Evolutionary conservation across 495 filamentous ascomycete species (phyloP).

Genomic region (Annulohypoxylon moriforme): DNA sequence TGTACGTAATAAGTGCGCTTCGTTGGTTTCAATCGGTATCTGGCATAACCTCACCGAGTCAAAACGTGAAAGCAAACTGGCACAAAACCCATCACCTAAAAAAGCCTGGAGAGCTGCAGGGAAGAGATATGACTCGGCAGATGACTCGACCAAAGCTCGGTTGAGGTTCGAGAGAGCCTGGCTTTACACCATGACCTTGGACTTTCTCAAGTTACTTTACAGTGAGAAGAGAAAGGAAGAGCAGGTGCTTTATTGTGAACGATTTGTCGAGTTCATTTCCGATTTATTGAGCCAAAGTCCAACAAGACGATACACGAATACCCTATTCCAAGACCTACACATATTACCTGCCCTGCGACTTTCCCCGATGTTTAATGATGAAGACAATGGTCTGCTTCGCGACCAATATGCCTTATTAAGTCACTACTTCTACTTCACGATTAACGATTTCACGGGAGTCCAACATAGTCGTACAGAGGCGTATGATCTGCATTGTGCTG

Average conservation of each 20-base stretch:
- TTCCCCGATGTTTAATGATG: constrained; percentile 79
- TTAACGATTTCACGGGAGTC: constrained; percentile 89
- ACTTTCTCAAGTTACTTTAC: constrained; percentile 82
- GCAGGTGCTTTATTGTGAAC: constrained; percentile 85
- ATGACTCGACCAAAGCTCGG: constrained; percentile 80
- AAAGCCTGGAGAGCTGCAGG: constrained; percentile 91
- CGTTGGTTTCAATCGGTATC: constrained; percentile 91
- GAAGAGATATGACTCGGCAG: constrained; percentile 88
- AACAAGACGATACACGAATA: constrained; percentile 93
- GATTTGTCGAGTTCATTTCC: constrained; percentile 89
- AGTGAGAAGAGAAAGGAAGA: constrained; percentile 65
- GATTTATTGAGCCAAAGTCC: constrained; percentile 95
- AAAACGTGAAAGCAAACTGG: constrained; percentile 73
- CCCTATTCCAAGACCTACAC: constrained; percentile 90
- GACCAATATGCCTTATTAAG: constrained; percentile 82
- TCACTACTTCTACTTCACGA: constrained; percentile 88
- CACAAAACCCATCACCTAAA: constrained; percentile 73
- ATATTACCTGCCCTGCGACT: constrained; percentile 83
- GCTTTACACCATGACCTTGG: constrained; percentile 87
- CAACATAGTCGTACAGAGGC: constrained; percentile 77
- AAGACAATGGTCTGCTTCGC: constrained; percentile 80
- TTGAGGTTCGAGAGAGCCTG: constrained; percentile 93
- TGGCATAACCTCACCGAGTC: constrained; percentile 88
- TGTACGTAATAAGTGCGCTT: constrained; percentile 94
- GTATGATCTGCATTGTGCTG: constrained; percentile 80